A percentile compares a stretch with the other conserved stretches of the same genome.
phyloP scores from a whole-genome alignment of 2,329 filamentous ascomycete species.

The Fusarium palustre region DNA sequence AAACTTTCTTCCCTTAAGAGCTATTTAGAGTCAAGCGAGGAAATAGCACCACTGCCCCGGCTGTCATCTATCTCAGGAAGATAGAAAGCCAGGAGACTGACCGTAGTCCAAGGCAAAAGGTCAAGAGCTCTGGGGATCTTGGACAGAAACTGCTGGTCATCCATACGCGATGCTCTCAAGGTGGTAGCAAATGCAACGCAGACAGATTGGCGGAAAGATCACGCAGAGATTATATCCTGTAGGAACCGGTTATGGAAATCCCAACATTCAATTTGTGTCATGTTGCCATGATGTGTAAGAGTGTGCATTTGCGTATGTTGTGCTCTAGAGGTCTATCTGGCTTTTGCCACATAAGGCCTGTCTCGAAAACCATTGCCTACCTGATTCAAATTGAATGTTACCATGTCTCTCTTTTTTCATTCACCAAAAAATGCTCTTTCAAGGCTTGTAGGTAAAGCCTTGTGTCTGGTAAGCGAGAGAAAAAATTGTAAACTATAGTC shows the following conservation, averaged over 20 bases:
- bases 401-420: neutral
- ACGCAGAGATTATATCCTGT: neutral
- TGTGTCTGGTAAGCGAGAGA: neutral
- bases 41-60: neutral
- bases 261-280: neutral
- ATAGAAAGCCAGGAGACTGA: neutral
- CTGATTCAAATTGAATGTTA: neutral
- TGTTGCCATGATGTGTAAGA: neutral
- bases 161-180: neutral
- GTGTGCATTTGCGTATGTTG: no score
- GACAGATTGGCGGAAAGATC: neutral
- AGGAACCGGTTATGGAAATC: neutral
- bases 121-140: neutral
- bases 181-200: neutral
- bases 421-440: neutral
- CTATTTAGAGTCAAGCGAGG: slow-evolving; percentile 9
- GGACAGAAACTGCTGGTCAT: neutral
- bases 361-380: neutral
- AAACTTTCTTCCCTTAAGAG: slow-evolving; percentile 6
- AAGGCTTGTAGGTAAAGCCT: neutral
- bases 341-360: neutral
- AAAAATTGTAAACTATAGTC: neutral
- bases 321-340: neutral
- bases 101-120: neutral
- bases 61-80: neutral